Evolutionary conservation across 129 eudicot genomes (phyloP), one percentile per base, ranked within the genome.

Genomic region (Heracleum sosnowskyi): DNA sequence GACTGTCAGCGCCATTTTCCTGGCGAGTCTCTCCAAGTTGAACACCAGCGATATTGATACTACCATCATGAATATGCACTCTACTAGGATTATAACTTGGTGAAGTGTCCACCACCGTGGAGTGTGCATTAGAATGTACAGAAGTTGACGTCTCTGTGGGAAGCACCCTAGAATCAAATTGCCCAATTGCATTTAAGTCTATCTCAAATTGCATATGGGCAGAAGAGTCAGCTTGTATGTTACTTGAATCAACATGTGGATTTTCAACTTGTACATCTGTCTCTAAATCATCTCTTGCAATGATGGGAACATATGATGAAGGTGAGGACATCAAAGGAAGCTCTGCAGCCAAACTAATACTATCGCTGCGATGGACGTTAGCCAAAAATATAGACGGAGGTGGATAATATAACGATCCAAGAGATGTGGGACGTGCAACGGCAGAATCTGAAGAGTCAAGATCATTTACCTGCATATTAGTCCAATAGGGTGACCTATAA

Each of bases 321-420:
- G 89, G 87, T 26, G 84, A 85, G 79, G 89, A 87, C 74, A 85
- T 86, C 63, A 88, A 55, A 42, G 91, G 91, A 46, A 88, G 69
- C 78, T 88, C 91, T 5, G 91, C 74, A 20, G 89, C 86, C 83
- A 83, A 78, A 85, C 81, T 81, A 77, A 83, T 74, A 77, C 84
- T 85, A 62, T 88, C 87, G 13, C 78, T 83, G 33, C 85, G 83
- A 55, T 75, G 83, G 80, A 83, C 69, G 44, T 83, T 81, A 73
- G 87, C 89, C 85, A 85, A 78, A 79, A 78, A 88, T 75, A 85
- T 82, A 76, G 89, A 81, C 11, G 89, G 91, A 73, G 88, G 88
- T 34, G 89, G 91, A 29, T 88, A 88, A 68, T 73, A 85, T 69
- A 83, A 68, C 72, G 77, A 83, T 71, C 86, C 87, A 18, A 76